Conservation (phyloP, 2,329 filamentous ascomycete genomes). For the Botrytis porri region DNA sequence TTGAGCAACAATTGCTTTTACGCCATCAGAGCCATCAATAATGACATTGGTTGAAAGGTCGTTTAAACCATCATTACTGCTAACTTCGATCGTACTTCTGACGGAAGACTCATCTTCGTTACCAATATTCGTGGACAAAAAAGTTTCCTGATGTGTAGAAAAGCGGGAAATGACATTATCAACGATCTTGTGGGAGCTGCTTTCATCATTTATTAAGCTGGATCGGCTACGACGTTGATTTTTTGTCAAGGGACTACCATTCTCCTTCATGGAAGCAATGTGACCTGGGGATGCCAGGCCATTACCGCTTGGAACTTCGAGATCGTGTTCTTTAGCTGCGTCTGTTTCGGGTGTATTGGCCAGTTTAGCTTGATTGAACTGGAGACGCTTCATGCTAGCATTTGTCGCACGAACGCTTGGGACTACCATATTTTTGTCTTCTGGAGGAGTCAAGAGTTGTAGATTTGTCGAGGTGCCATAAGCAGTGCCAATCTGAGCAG, state of each 20-base stretch:
- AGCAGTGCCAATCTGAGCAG: background rate
- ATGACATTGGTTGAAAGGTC: background rate
- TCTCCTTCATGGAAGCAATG: background rate
- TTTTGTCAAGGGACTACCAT: background rate
- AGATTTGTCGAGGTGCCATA: background rate
- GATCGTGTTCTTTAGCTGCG: background rate
- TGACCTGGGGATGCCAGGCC: background rate
- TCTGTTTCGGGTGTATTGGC: too few species aligned
- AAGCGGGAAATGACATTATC: background rate
- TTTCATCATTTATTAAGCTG: background rate
- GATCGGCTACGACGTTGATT: background rate
- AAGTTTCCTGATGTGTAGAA: background rate
- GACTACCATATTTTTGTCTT: background rate
- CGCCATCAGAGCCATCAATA: background rate
- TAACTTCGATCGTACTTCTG: background rate
- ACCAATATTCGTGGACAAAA: background rate
- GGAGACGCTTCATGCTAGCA: background rate
- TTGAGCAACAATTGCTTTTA: background rate
- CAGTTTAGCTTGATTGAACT: background rate
- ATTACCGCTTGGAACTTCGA: background rate
- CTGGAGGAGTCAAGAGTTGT: background rate
- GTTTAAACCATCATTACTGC: background rate
- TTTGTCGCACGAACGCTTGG: background rate
- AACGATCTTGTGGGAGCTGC: background rate
- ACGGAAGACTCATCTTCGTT: background rate